Percentiles rank a stretch among this genome's conserved stretches.
These are phyloP conservation scores for Rhizopogon vulgaris DNA, from an alignment of 768 basidiomycete genomes.

Conservation along the genomic window DNA sequence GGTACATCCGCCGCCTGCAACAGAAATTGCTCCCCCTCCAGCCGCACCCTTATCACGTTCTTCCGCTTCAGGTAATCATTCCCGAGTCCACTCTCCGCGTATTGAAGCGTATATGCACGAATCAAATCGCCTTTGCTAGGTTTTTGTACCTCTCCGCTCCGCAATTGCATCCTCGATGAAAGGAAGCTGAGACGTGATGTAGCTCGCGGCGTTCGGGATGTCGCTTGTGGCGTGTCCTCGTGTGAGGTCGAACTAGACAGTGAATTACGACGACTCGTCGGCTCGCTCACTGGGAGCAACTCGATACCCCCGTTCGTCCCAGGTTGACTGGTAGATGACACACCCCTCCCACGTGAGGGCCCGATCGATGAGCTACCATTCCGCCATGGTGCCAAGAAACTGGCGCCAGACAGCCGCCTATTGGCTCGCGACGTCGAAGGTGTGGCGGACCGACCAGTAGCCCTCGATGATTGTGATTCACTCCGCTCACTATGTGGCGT, in stretches of 20 bases:
- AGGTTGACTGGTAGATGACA: neutral
- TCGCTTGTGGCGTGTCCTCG: conserved; percentile 10
- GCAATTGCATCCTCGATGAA: conserved; percentile 6
- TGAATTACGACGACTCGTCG: conserved; percentile 13
- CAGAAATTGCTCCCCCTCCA: conserved; percentile 96
- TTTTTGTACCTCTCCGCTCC: conserved; percentile 26
- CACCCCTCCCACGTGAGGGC: conserved; percentile 7
- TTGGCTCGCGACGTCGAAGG: conserved; percentile 11
- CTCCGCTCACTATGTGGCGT: conserved; percentile 9
- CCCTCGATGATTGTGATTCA: conserved; percentile 20
- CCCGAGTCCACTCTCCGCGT: conserved; percentile 90
- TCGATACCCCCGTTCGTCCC: conserved; percentile 11
- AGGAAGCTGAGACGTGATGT: conserved; percentile 20
- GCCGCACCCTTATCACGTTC: conserved; percentile 87
- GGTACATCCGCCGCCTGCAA: conserved; percentile 81
- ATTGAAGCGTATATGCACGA: conserved; percentile 73
- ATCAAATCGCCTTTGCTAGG: conserved; percentile 51
- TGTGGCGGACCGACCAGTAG: conserved; percentile 8
- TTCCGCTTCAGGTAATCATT: conserved; percentile 92
- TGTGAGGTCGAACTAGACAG: conserved; percentile 10
- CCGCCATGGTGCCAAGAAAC: conserved; percentile 23
- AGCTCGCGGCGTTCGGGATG: conserved; percentile 10
- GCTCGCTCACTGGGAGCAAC: conserved; percentile 17
- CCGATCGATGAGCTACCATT: conserved; percentile 5
- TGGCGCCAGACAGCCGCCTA: conserved; percentile 23